Conservation (phyloP, 495 filamentous ascomycete genomes). For the Cenococcum geophilum region DNA sequence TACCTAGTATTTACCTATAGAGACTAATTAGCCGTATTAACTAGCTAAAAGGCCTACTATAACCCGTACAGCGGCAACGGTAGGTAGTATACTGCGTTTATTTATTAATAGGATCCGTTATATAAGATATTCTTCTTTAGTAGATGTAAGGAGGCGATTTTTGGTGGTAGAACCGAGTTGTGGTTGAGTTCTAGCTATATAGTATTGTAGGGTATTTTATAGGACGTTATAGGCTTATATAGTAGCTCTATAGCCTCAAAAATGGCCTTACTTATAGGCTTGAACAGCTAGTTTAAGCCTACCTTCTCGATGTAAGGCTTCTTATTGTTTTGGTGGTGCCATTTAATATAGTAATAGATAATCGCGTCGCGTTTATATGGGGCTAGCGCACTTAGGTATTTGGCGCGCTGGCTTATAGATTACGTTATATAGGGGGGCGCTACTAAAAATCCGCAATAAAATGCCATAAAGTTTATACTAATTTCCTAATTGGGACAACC, state of each 20-base stretch:
- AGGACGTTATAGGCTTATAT: background rate
- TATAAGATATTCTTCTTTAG: background rate
- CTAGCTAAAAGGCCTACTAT: background rate
- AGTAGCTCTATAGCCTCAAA: background rate
- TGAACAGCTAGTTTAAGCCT: too few species aligned
- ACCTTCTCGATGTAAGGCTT: background rate
- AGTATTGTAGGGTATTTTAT: background rate
- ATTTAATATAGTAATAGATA: background rate
- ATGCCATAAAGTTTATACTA: too few species aligned
- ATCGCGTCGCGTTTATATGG: background rate
- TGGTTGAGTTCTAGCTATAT: background rate
- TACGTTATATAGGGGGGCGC: too few species aligned
- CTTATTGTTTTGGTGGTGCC: background rate
- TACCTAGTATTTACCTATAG: background rate
- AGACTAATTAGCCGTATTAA: background rate
- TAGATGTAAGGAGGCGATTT: background rate
- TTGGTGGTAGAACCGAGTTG: background rate
- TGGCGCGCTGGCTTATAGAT: background rate
- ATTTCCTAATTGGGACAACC: too few species aligned
- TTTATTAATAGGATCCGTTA: background rate
- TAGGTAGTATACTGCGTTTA: background rate
- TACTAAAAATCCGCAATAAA: too few species aligned
- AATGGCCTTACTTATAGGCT: background rate
- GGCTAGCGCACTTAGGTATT: background rate
- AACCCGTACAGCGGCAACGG: background rate